These are phyloP conservation scores for Phytophthora aleatoria DNA, from an alignment of 352 stramenopile genomes.

Conservation along the genomic window DNA sequence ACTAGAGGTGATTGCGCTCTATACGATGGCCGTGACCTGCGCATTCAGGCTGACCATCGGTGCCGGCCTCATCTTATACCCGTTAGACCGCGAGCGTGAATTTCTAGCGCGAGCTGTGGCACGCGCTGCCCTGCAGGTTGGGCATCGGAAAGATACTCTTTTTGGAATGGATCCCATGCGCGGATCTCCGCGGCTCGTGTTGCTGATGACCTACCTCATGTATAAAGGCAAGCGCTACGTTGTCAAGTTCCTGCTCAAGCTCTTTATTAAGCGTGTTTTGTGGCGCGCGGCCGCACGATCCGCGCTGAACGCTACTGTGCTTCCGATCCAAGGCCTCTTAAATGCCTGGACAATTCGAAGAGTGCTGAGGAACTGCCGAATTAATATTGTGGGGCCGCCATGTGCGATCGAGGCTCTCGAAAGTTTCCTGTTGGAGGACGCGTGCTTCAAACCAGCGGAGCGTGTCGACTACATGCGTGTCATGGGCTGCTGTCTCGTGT, in stretches of 20 bases:
- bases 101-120: constrained; percentile 55
- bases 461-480: constrained; percentile 58
- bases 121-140: constrained; percentile 51
- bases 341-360: constrained; percentile 52
- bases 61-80: constrained; percentile 49
- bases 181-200: constrained; percentile 42
- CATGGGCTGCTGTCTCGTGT: constrained; percentile 48
- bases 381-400: constrained; percentile 55
- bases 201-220: constrained; percentile 46
- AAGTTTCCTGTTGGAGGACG: constrained; percentile 18
- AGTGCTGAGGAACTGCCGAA: constrained; percentile 53
- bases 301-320: constrained; percentile 44
- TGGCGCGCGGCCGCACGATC: constrained; percentile 51
- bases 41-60: constrained; percentile 52
- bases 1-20: constrained; percentile 51
- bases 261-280: constrained; percentile 58
- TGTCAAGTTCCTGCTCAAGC: constrained; percentile 61
- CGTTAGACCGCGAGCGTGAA: constrained; percentile 52
- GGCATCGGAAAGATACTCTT: constrained; percentile 44
- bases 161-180: constrained; percentile 64
- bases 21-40: constrained; percentile 41
- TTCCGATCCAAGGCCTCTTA: constrained; percentile 52
- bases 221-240: constrained; percentile 62
- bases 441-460: constrained; percentile 40
- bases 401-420: constrained; percentile 24